Conservation (phyloP, 495 filamentous ascomycete species). For the Aspergillus bertholletiae region DNA sequence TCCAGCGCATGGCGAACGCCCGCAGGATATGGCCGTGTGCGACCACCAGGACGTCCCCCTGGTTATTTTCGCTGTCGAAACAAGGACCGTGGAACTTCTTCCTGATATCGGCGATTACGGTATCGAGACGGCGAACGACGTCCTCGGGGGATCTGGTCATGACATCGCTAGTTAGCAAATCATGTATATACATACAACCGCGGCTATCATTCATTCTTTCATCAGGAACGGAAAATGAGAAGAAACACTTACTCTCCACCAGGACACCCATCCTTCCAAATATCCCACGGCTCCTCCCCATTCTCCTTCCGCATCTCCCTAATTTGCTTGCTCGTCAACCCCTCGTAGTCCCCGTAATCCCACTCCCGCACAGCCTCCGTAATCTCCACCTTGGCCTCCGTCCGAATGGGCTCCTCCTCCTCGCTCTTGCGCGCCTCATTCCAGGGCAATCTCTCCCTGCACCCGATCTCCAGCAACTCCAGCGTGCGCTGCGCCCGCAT, state of each 20-base stretch:
- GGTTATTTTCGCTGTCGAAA: slow-evolving; percentile 35
- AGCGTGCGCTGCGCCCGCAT: slow-evolving; percentile 82
- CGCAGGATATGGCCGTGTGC: slow-evolving; percentile 86
- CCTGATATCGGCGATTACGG: slow-evolving; percentile 70
- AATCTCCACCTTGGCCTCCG: slow-evolving; percentile 56
- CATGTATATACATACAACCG: background rate
- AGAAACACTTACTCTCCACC: slow-evolving; percentile 55
- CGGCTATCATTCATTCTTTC: background rate
- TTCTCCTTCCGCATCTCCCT: slow-evolving; percentile 43
- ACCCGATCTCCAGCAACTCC: slow-evolving; percentile 69
- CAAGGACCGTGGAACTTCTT: slow-evolving; percentile 46
- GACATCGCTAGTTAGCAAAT: background rate
- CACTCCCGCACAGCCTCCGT: slow-evolving; percentile 84
- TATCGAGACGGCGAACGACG: slow-evolving; percentile 65
- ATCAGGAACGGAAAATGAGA: slow-evolving; percentile 1
- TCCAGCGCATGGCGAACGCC: slow-evolving; percentile 89
- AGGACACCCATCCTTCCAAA: slow-evolving; percentile 80
- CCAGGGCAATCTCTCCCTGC: slow-evolving; percentile 53
- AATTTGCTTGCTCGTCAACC: slow-evolving; percentile 75
- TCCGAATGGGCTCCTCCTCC: slow-evolving; percentile 39
- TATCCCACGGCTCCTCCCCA: slow-evolving; percentile 60
- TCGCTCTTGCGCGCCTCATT: slow-evolving; percentile 34
- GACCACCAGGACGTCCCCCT: slow-evolving; percentile 64
- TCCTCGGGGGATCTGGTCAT: slow-evolving; percentile 57
- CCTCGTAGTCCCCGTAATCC: slow-evolving; percentile 97